phyloP scores from a whole-genome alignment of 2,329 filamentous ascomycete genomes.

The Leptographium lundbergii region DNA sequence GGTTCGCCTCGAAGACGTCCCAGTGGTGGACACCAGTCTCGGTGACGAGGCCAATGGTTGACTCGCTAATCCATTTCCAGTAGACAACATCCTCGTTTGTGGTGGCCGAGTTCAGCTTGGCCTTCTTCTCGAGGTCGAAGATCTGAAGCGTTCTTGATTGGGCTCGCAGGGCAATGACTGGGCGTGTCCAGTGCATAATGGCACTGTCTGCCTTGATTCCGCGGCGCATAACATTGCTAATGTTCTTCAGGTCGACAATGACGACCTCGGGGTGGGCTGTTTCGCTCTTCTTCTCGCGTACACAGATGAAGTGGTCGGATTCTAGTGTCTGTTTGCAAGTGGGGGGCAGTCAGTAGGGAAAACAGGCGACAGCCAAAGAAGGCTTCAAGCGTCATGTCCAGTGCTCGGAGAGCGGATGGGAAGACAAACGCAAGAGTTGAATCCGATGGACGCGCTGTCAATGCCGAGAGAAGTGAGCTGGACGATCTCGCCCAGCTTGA shows the following conservation, averaged over 20 bases:
- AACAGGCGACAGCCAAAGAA: not conserved
- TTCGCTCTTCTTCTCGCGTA: slow-evolving; percentile 85
- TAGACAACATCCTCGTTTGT: slow-evolving; percentile 98
- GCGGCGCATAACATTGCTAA: slow-evolving; percentile 86
- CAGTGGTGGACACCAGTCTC: slow-evolving; percentile 90
- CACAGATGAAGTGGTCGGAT: slow-evolving; percentile 92
- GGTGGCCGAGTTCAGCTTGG: slow-evolving; percentile 89
- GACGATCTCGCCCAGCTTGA: slow-evolving; percentile 29
- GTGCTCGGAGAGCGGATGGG: not conserved
- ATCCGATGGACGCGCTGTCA: slow-evolving; percentile 49
- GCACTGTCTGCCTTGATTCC: slow-evolving; percentile 99
- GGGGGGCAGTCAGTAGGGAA: slow-evolving; percentile 8
- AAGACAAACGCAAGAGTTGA: slow-evolving; percentile 68
- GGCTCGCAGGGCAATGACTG: slow-evolving; percentile 93
- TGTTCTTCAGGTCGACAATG: slow-evolving; percentile 95
- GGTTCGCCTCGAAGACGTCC: slow-evolving; percentile 82
- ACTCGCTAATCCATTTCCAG: slow-evolving; percentile 98
- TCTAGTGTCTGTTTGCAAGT: slow-evolving; percentile 88
- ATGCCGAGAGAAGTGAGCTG: slow-evolving; percentile 25
- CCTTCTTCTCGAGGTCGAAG: slow-evolving; percentile 86
- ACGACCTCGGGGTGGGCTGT: slow-evolving; percentile 82
- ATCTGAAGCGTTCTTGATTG: slow-evolving; percentile 92
- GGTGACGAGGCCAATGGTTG: slow-evolving; percentile 77
- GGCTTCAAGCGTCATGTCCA: not conserved
- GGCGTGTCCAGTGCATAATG: slow-evolving; percentile 96